Conservation (phyloP, 139 green algal species). For the Diplosphaera chodatii region DNA sequence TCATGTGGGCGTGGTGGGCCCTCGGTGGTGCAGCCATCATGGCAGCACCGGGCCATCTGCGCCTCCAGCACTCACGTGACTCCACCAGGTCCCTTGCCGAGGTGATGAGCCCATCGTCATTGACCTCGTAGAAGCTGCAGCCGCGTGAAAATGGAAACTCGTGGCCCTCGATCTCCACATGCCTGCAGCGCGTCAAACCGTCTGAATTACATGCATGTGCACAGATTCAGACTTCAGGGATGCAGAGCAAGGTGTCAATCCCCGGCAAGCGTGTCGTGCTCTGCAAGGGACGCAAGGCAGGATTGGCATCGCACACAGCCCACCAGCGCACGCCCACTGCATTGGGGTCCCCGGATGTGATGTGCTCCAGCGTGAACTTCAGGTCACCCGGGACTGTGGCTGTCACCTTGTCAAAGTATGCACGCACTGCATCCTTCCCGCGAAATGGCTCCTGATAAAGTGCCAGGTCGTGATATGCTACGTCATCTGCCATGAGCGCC, state of each 20-base stretch:
- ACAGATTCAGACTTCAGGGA: background rate
- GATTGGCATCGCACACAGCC: background rate
- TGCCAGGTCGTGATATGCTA: conserved; percentile 38
- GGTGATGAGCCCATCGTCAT: conserved; percentile 53
- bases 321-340: conserved; percentile 65
- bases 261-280: no score
- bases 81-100: conserved; percentile 71
- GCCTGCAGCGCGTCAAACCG: conserved; percentile 33
- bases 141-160: conserved; percentile 77
- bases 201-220: no score
- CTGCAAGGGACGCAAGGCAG: no score
- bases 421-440: conserved; percentile 39
- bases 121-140: conserved; percentile 61
- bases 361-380: conserved; percentile 68
- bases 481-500: conserved; percentile 53
- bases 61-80: background rate
- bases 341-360: conserved; percentile 38
- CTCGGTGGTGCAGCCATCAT: no score
- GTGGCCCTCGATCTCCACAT: conserved; percentile 60
- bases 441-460: conserved; percentile 68
- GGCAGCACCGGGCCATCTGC: no score
- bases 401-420: conserved; percentile 56
- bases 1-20: no score
- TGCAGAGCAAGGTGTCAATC: no score
- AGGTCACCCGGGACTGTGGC: conserved; percentile 48